A percentile compares a stretch with the other conserved stretches of the same genome.
These are phyloP conservation scores for Pneumocystis oryctolagi DNA, from an alignment of 1,139 yeast species.

Conservation along the genomic window DNA sequence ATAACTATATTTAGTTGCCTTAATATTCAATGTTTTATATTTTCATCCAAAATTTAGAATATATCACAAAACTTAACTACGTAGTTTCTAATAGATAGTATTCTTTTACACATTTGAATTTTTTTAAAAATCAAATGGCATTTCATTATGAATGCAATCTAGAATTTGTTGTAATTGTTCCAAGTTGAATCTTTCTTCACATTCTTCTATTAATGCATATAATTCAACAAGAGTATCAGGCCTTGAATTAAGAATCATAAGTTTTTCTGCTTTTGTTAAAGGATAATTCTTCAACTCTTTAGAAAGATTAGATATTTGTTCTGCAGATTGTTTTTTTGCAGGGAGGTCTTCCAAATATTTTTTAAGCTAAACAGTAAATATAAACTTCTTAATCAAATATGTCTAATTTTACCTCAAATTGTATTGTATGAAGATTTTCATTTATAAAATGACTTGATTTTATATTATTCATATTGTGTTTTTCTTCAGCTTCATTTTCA, in stretches of 20 bases:
- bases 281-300: background rate
- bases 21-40: background rate
- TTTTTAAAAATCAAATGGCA: background rate
- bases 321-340: background rate
- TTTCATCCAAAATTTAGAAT: background rate
- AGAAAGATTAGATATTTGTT: background rate
- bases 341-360: background rate
- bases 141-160: background rate
- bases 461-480: background rate
- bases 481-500: conserved; percentile 4
- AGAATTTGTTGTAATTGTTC: conserved; percentile 3
- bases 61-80: background rate
- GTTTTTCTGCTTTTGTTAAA: conserved; percentile 10
- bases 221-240: conserved; percentile 10
- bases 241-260: conserved; percentile 8
- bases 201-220: conserved; percentile 9
- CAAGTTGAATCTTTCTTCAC: conserved; percentile 7
- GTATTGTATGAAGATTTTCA: conserved; percentile 10
- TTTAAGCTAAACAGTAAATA: background rate
- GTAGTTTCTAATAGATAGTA: background rate
- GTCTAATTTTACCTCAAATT: conserved; percentile 7
- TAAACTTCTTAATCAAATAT: background rate
- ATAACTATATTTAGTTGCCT: background rate
- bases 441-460: conserved; percentile 2
- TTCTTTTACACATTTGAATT: background rate